Evolutionary conservation across 2,329 filamentous ascomycete genomes (phyloP), one percentile per base, ranked within the genome.

Genomic region (Septoria linicola): DNA sequence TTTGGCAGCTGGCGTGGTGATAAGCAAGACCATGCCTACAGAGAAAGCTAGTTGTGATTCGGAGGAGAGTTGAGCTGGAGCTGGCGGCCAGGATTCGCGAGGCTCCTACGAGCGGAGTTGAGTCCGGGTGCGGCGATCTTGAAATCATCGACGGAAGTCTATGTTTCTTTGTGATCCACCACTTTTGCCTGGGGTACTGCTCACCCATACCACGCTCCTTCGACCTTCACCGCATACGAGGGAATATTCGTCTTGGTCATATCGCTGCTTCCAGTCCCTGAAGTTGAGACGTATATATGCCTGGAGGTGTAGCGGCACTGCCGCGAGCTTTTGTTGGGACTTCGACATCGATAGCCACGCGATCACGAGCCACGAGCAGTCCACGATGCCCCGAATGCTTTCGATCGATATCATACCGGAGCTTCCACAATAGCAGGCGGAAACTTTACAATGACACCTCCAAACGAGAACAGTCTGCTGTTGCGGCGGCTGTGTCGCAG

Each of bases 1-100:
- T 71, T 85, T 80, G 23, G 88, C 81, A 60, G 80, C 74, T 61
- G 80, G 68, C 3, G 87, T 91, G 76, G 89, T 85, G n/a, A 84
- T 88, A 35, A 93, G 81, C 36, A 87, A 76, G 14, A 91, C 87
- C 88, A 92, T 92, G 30, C 30, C 44, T 10, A 27, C 23, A 10
- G 10, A 5, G 23, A 27, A 27, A n/a, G n/a, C n/a, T n/a, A n/a
- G n/a, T n/a, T n/a, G n/a, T n/a, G n/a, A n/a, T n/a, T n/a, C n/a
- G n/a, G n/a, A 10, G 23, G 23, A 27, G 23, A 27, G 23, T 27
- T 10, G 5, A 27, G 23, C 23, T 27, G n/a, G n/a, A n/a, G n/a
- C n/a, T n/a, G n/a, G n/a, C 23, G 23, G 5, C 23, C 23, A 27
- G 23, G 23, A 11, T 19, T 14, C 14, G 17, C 30, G 21, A 35